Evolutionary conservation across 1,284 basidiomycete species (phyloP), one percentile per base, ranked within the genome.

Genomic region (Rhodotorula sp.): DNA sequence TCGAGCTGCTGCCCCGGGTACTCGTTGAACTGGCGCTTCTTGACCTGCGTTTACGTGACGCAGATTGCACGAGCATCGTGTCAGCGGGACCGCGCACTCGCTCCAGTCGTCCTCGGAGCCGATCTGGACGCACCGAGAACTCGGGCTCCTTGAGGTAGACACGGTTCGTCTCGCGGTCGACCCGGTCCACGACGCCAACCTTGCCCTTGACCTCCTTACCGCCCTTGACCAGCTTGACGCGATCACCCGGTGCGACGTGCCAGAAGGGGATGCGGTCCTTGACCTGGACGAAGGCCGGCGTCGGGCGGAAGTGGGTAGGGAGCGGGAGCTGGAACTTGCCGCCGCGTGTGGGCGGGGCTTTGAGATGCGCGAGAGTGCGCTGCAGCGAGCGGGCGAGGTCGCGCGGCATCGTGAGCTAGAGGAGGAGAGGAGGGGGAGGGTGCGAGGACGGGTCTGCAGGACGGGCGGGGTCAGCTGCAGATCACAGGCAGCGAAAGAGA

Each of bases 231-330:
- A 82, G 75, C 48, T 75, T 75, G 44, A 82, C 82, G 44, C 78
- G 76, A 66, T 83, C 82, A 7, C 80, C 80, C 3, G 81, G 80
- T 3, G 79, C 80, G 67, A 83, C 79, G 77, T 83, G 81, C 82
- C 81, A 83, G 70, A 79, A 82, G 1, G 79, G 76, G 52, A 83
- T 78, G 53, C 82, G 79, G 70, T 82, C 81, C 74, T 81, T 80
- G 53, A 79, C 78, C 66, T 78, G 80, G 61, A 82, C 82, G 64
- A 79, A 82, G 54, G 74, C 72, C 49, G 80, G 79, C 54, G 56
- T 67, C 25, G 78, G 71, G 7, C 79, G 77, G 67, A 80, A 79
- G 61, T 80, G 77, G 4, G 80, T 76, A 17, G 81, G 81, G 34
- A 79, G 74, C 16, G 77, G 75, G 55, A 57, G 57, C 68, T 73